phyloP scores from a whole-genome alignment of 495 filamentous ascomycete genomes.

The Elasticomyces elasticus region DNA sequence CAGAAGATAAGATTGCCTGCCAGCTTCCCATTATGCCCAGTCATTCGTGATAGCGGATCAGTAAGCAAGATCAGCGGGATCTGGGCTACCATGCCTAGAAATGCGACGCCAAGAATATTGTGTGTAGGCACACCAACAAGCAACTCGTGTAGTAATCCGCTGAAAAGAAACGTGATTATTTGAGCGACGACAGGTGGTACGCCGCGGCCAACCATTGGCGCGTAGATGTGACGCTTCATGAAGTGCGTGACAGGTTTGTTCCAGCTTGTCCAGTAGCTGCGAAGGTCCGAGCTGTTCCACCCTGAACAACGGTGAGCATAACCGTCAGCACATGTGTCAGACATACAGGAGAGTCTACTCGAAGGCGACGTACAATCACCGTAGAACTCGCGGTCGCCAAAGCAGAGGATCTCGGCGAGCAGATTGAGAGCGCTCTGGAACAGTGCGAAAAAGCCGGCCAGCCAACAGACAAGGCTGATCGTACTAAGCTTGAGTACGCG shows the following conservation, averaged over 20 bases:
- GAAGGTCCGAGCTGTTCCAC: slow-evolving; percentile 88
- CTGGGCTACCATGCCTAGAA: slow-evolving; percentile 87
- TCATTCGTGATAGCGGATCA: slow-evolving; percentile 63
- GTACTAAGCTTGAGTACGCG: slow-evolving; percentile 89
- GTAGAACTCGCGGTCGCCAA: slow-evolving; percentile 91
- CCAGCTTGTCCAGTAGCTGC: slow-evolving; percentile 90
- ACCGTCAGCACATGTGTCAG: too few species aligned
- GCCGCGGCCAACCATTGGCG: slow-evolving; percentile 72
- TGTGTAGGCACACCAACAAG: slow-evolving; percentile 92
- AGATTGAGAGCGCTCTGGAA: slow-evolving; percentile 88
- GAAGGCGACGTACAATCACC: too few species aligned
- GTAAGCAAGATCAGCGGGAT: slow-evolving; percentile 80
- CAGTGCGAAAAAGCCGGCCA: slow-evolving; percentile 90
- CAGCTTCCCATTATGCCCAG: slow-evolving; percentile 58
- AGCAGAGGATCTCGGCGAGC: slow-evolving; percentile 77
- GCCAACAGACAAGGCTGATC: slow-evolving; percentile 88
- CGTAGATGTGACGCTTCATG: slow-evolving; percentile 87
- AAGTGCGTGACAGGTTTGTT: slow-evolving; percentile 95
- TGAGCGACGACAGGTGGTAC: slow-evolving; percentile 59
- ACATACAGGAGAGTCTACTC: too few species aligned
- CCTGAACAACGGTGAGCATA: too few species aligned
- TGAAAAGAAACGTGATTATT: slow-evolving; percentile 71
- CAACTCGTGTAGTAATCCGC: slow-evolving; percentile 80
- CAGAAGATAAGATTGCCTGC: slow-evolving; percentile 92
- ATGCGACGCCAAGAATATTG: slow-evolving; percentile 81